These are phyloP conservation scores for Lithohypha guttulata DNA, from an alignment of 2,329 filamentous ascomycete species.

Conservation along the genomic window DNA sequence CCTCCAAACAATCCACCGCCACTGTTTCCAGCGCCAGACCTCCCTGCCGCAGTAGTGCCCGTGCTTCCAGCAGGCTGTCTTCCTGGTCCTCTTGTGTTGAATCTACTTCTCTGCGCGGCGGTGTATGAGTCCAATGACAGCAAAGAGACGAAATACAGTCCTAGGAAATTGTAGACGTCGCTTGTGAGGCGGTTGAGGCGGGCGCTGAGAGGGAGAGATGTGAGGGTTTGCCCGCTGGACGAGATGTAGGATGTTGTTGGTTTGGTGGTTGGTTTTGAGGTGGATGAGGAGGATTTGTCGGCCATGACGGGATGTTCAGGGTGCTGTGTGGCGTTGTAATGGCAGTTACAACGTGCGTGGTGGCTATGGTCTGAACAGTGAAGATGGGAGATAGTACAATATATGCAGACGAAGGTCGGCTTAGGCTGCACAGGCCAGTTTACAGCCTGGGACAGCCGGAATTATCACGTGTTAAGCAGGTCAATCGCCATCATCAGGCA, in stretches of 20 bases:
- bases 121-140: constrained; percentile 38
- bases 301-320: neutral
- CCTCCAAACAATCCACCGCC: constrained; percentile 24
- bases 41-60: constrained; percentile 22
- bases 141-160: constrained; percentile 39
- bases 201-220: constrained; percentile 35
- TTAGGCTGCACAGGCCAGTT: too few species aligned
- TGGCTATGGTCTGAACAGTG: too few species aligned
- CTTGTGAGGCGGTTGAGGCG: constrained; percentile 33
- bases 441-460: too few species aligned
- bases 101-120: constrained; percentile 36
- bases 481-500: too few species aligned
- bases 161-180: constrained; percentile 36
- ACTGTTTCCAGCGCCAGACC: constrained; percentile 12
- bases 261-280: constrained; percentile 1
- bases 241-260: constrained; percentile 4
- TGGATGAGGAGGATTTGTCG: neutral
- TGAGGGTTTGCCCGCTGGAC: neutral
- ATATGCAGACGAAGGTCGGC: too few species aligned
- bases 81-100: constrained; percentile 31
- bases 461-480: too few species aligned
- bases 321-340: neutral
- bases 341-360: neutral
- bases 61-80: constrained; percentile 20
- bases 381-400: too few species aligned